Base-by-base conservation (phyloP, 208 protist genomes). In the Crithidia fasciculata region DNA sequence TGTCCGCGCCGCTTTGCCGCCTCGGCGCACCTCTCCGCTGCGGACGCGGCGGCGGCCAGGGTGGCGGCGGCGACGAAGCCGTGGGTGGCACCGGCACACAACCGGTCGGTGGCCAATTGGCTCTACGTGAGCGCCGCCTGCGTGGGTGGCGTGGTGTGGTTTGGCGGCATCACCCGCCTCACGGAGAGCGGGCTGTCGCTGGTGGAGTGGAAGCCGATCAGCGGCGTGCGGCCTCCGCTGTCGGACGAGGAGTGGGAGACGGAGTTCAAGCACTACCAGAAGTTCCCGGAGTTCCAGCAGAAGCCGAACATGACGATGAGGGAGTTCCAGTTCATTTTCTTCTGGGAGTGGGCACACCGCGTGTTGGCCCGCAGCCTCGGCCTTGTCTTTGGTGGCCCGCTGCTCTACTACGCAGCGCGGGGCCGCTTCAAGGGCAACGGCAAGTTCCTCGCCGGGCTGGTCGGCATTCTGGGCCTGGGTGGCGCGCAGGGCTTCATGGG, bases 311-410 rank as follows among this genome's bases (percentile, higher is more conserved):
- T 99, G 89, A 98, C 93, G 45, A 65, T 99, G 50, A 78, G 90
- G 40, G 95, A 98, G 64, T 99, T 99, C 78, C 97, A 99, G 87
- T 86, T 87, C 59, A 99, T 99, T 57, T 99, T 98, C 79, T 99
- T 95, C 71, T 98, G 89, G 94, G 98, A 99, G 84, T 99, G 95
- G 87, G 88, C 86, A 4, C 98, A 99, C 78, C 89, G 98, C 40
- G 84, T 97, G 15, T 82, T 98, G 45, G 98, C 97, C 8, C 88
- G 97, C 73, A 72, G 88, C 16, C 74, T 98, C 55, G 98, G 98
- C 47, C 54, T 97, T 10, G 87, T 90, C 41, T 99, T 95, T 72
- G 83, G 84, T 39, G 74, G 95, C n/a, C 98, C 98, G 13, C 75
- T 97, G 37, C 19, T 96, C 28, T 98, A 93, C 74, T 99, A 98